These are phyloP conservation scores for Sugiyamaella boreocaroliniensis DNA, from an alignment of 805 yeast species.

Conservation along the genomic window DNA sequence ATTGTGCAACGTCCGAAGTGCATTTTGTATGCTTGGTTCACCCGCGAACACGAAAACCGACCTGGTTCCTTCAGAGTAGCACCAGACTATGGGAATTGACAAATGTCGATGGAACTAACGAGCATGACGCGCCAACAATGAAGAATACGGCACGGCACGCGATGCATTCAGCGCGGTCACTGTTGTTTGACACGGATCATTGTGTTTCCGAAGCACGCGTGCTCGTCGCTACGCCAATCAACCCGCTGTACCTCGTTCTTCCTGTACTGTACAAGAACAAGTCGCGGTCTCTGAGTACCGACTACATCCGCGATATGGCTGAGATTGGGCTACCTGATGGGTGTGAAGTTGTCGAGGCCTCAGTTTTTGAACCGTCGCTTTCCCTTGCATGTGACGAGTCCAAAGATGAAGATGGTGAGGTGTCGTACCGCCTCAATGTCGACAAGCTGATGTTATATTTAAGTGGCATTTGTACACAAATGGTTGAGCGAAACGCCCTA, in stretches of 20 bases:
- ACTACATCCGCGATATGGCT: conserved; percentile 22
- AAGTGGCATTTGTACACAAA: conserved; percentile 11
- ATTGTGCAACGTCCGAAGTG: not conserved
- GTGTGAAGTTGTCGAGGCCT: conserved; percentile 11
- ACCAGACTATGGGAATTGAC: conserved; percentile 21
- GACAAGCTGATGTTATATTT: conserved; percentile 19
- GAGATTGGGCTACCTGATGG: conserved; percentile 12
- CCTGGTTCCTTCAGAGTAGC: conserved; percentile 15
- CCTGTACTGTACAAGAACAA: conserved; percentile 17
- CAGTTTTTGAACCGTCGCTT: conserved; percentile 4
- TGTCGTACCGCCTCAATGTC: conserved; percentile 10
- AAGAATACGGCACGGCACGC: not conserved
- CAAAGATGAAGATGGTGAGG: conserved; percentile 4
- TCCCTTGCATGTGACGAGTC: conserved; percentile 4
- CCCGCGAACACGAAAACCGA: conserved; percentile 20
- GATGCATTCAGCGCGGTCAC: not conserved
- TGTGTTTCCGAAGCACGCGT: conserved; percentile 17
- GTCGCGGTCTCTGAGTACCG: conserved; percentile 20
- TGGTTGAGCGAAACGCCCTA: conserved; percentile 11
- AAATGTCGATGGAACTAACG: conserved; percentile 15
- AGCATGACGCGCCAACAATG: not conserved
- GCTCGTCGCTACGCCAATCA: conserved; percentile 24
- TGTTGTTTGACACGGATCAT: conserved; percentile 1
- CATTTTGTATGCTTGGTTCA: conserved; percentile 15
- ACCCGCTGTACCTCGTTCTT: conserved; percentile 25